A percentile compares a stretch with the other conserved stretches of the same genome.
These are phyloP conservation scores for Linnemannia elongata DNA, from an alignment of 192 early-diverging fungal genomes.

Conservation along the genomic window DNA sequence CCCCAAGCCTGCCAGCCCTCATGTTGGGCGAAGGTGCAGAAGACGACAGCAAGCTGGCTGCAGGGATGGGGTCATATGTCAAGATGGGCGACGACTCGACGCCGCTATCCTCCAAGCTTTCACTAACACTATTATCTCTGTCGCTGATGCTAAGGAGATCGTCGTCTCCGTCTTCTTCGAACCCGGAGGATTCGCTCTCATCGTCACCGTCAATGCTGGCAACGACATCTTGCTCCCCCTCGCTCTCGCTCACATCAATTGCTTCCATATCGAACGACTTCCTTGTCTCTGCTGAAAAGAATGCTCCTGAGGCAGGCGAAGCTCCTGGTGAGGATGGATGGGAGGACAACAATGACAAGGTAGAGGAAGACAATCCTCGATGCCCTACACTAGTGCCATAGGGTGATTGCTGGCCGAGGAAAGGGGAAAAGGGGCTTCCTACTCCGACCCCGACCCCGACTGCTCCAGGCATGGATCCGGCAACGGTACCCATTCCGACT, in stretches of 20 bases:
- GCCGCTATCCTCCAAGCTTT: background rate
- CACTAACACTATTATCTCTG: background rate
- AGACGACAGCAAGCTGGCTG: background rate
- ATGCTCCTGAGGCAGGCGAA: background rate
- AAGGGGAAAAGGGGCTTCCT: background rate
- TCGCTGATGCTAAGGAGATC: background rate
- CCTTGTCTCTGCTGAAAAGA: background rate
- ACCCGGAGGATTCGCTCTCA: background rate
- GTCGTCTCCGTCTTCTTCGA: background rate
- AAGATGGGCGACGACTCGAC: background rate
- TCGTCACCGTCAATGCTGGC: background rate
- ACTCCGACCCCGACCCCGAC: background rate
- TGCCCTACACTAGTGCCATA: background rate
- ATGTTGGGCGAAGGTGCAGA: slow-evolving; percentile 6
- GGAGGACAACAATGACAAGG: background rate
- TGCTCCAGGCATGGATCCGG: background rate
- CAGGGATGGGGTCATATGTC: background rate
- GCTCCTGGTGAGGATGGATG: background rate
- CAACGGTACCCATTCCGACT: background rate
- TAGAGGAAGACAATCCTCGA: background rate
- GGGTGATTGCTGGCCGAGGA: background rate
- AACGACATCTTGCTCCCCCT: background rate
- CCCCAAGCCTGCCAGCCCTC: background rate
- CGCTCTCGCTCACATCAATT: slow-evolving; percentile 6
- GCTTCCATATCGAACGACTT: background rate